Evolutionary conservation across 2,329 filamentous ascomycete genomes (phyloP).

Genomic region (Ceratocystiopsis minuta): DNA sequence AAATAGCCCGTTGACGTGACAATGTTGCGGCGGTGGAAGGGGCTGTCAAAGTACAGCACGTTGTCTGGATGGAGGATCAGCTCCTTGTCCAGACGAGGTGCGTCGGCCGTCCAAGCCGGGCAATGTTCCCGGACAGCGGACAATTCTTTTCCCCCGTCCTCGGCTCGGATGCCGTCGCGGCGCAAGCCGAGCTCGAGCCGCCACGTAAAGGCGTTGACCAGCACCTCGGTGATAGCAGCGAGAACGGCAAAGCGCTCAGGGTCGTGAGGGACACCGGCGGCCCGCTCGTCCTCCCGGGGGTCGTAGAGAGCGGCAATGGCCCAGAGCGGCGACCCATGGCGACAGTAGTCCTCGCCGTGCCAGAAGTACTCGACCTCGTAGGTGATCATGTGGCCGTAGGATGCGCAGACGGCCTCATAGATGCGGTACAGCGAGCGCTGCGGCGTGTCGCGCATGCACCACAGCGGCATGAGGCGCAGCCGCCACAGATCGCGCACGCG

Average conservation of each 20-base stretch:
- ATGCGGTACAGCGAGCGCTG: slow-evolving; percentile 13
- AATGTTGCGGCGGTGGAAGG: no score
- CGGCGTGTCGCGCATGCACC: slow-evolving; percentile 11
- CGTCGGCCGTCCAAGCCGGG: no score
- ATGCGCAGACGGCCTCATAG: slow-evolving; percentile 14
- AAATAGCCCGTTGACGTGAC: no score
- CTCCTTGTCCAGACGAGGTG: no score
- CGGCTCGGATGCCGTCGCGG: not conserved
- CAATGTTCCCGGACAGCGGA: no score
- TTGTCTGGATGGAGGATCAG: no score
- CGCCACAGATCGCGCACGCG: not conserved
- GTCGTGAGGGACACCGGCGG: not conserved
- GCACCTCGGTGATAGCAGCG: not conserved
- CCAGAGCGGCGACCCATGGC: no score
- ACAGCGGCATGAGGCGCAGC: not conserved
- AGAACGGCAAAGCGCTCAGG: not conserved
- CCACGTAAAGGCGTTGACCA: not conserved
- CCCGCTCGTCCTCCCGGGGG: not conserved
- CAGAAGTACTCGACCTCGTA: slow-evolving; percentile 15
- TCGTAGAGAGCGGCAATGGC: not conserved
- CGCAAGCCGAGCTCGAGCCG: not conserved
- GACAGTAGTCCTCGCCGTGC: slow-evolving; percentile 6
- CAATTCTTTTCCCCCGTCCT: no score
- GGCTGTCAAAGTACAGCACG: no score
- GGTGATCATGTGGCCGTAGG: slow-evolving; percentile 10